Conservation (phyloP, 768 basidiomycete genomes). For the Suillus weaverae region DNA sequence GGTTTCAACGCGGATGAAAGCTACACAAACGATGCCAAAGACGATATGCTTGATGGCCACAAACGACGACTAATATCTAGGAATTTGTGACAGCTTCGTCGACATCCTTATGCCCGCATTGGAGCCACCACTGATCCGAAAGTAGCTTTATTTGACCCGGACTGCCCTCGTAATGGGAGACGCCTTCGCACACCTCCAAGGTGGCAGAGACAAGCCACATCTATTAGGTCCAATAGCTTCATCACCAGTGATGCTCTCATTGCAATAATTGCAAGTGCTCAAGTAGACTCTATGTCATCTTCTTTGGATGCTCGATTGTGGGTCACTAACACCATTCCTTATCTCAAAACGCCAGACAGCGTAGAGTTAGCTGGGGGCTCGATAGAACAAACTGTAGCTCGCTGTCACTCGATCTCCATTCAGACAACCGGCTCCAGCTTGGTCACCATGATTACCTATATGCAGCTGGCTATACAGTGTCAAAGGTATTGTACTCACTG, state of each 20-base stretch:
- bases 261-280: background rate
- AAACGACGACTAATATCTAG: background rate
- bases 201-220: background rate
- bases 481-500: background rate
- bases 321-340: background rate
- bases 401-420: background rate
- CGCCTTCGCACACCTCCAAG: background rate
- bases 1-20: too few species aligned
- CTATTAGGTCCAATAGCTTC: background rate
- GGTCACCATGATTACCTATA: background rate
- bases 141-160: too few species aligned
- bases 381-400: background rate
- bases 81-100: background rate
- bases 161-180: background rate
- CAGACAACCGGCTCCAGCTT: background rate
- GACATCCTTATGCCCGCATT: background rate
- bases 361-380: background rate
- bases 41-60: background rate
- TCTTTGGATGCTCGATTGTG: background rate
- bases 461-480: background rate
- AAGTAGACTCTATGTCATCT: background rate
- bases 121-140: background rate
- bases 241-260: background rate
- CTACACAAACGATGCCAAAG: too few species aligned
- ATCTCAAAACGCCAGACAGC: background rate